Base-by-base conservation (phyloP, 2,329 filamentous ascomycete genomes). In the Blastomyces parvus region DNA sequence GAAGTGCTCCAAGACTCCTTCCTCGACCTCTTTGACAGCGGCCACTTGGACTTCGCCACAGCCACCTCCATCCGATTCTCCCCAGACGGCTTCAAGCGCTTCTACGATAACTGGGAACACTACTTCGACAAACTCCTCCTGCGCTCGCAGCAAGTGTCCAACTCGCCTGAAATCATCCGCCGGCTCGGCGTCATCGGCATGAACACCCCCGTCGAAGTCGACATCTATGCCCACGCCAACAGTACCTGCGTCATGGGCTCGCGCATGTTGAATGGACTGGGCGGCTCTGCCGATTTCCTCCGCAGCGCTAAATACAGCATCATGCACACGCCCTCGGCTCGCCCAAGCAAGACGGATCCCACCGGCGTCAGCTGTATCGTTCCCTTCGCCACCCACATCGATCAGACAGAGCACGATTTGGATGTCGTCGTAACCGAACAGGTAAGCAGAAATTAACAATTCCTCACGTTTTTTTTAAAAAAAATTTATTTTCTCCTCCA, bases 181-280 rank as follows among this genome's bases (percentile, higher is more conserved):
- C 85, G 91, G 33, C 81, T 96, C 0, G 91, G 91, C 65, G 87
- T 91, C 68, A 96, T 96, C 70, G 91, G 90, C 74, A 96, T 96
- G 91, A 96, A 96, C 83, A 96, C 91, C 0, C 91, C 91, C 27
- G 90, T 96, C 57, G 91, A 96, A 78, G 91, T 96, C 19, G 91
- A 96, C 78, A 95, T 96, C 71, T 96, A 96, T 78, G 91, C 91
- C 1, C 91, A 96, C 78, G 91, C 91, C 70, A 96, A 96, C 84
- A 88, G 84, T 66, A 96, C 91, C 62, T 92, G 89, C 72, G 91
- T 96, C 27, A 91, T 94, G 86, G 91, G 91, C 67, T 88, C 84
- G 66, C 87, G 91, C 63, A 94, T 93, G 89, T 83, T 94, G 65
- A 93, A 93, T 79, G 90, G 90, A 13, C 85, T 94, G 7, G 90